Evolutionary conservation across 257 asterid genomes (phyloP).

Genomic region (Anisodus tanguticus): DNA sequence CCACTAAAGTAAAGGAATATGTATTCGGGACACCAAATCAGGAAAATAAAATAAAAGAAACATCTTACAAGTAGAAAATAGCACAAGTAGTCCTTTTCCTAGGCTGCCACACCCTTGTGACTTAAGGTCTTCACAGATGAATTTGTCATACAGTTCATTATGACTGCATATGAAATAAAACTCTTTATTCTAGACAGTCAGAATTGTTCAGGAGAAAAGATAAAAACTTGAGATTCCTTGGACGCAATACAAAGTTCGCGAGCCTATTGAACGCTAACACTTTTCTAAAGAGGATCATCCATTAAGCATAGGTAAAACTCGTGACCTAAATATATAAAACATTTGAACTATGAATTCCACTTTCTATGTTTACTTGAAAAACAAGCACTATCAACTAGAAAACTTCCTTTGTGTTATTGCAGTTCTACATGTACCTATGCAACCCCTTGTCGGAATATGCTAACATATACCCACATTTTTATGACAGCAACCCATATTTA

Average conservation of each 20-base stretch:
- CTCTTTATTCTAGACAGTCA: slow-evolving; percentile 29
- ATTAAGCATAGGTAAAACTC: slow-evolving; percentile 34
- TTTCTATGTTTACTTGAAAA: too few species aligned
- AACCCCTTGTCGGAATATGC: too few species aligned
- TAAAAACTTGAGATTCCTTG: background rate
- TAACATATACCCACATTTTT: too few species aligned
- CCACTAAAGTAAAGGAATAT: too few species aligned
- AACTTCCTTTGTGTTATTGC: too few species aligned
- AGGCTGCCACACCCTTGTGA: background rate
- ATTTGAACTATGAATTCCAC: background rate
- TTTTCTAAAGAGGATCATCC: slow-evolving; percentile 37
- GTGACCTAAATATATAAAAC: background rate
- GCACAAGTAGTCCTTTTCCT: background rate
- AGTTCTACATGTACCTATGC: too few species aligned
- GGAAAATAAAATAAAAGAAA: too few species aligned
- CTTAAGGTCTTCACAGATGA: background rate
- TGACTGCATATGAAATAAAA: background rate
- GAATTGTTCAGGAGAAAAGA: slow-evolving; percentile 34
- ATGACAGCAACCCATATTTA: too few species aligned
- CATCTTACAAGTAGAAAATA: too few species aligned
- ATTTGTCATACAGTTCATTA: background rate
- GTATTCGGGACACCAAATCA: too few species aligned
- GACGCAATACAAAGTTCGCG: background rate
- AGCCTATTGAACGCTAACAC: slow-evolving; percentile 31
- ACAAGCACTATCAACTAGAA: too few species aligned